These are phyloP conservation scores for Myxozyma monticola DNA, from an alignment of 805 yeast species.

Conservation along the genomic window DNA sequence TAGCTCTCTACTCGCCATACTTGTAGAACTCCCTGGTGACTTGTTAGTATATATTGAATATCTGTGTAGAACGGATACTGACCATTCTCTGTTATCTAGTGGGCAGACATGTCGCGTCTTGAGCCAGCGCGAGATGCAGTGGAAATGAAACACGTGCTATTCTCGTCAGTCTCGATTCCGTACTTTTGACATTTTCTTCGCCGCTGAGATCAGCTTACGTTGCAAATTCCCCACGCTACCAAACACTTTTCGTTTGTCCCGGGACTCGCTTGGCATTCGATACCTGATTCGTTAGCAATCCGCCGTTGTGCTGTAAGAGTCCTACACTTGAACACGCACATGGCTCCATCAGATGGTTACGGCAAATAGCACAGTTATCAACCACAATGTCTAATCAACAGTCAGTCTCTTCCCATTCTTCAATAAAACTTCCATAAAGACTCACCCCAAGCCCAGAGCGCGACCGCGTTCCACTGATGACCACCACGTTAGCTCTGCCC, in stretches of 20 bases:
- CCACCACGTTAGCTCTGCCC: background rate
- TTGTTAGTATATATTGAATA: background rate
- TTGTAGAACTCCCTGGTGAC: slow-evolving; percentile 52
- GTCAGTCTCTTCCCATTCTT: slow-evolving; percentile 1
- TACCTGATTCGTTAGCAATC: slow-evolving; percentile 29
- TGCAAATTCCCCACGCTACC: slow-evolving; percentile 96
- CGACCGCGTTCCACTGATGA: slow-evolving; percentile 88
- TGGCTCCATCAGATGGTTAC: slow-evolving; percentile 97
- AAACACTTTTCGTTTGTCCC: slow-evolving; percentile 74
- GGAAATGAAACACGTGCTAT: slow-evolving; percentile 92
- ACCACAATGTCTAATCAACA: slow-evolving; percentile 64
- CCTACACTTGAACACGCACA: slow-evolving; percentile 48
- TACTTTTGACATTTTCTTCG: too few species aligned
- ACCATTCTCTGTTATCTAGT: slow-evolving; percentile 89
- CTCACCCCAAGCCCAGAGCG: slow-evolving; percentile 94
- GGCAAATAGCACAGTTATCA: slow-evolving; percentile 96
- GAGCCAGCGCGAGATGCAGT: slow-evolving; percentile 94
- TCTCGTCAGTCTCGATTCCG: too few species aligned
- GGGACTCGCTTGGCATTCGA: slow-evolving; percentile 89
- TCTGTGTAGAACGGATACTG: background rate
- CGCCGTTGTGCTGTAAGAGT: too few species aligned
- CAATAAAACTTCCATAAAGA: background rate
- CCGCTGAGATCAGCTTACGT: too few species aligned
- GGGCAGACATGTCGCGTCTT: slow-evolving; percentile 96
- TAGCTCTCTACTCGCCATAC: slow-evolving; percentile 57